Base-by-base conservation (phyloP, 2,329 filamentous ascomycete genomes). In the Penicillium sp. region DNA sequence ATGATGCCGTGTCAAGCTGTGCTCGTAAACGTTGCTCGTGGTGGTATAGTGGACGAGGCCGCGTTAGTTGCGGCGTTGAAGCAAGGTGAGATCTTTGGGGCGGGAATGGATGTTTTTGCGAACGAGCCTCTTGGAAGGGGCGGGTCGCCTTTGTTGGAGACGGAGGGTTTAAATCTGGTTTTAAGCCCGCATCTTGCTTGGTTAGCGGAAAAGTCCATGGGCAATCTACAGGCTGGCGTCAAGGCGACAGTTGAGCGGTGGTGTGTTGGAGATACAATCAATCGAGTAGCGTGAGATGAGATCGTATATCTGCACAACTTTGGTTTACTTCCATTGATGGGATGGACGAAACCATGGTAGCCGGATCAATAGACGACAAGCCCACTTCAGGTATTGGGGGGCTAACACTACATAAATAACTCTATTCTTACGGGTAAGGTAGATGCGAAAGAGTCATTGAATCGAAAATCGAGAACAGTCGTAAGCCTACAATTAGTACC, bases 141-240 rank as follows among this genome's bases (percentile, higher is more conserved):
- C 14, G 51, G 35, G 6, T 53, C 51, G 2, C 51, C 51, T n/a
- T 40, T 53, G 54, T 63, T 83, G 10, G 79, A 82, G 25, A 72
- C 73, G 3, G 72, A 75, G 45, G 75, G 77, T 3, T 75, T 82
- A 25, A 83, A 84, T 62, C 69, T 85, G 60, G 78, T 82, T 0
- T 59, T 84, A 52, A 82, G 76, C 46, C 82, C 83, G 11, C 83
- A 86, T 73, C 65, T 84, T 30, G 83, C 83, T 1, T 85, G 83
- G 83, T 84, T 78, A 65, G 78, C 81, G 0, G 75, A 77, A 54
- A 76, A 73, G 61, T 84, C 81, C 7, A 72, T 83, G 63, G 71
- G 76, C 45, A 83, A 81, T 49, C 74, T 84, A 30, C 75, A 78
- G 30, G 49, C 40, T 58, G 28, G 51, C 2, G 19, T 63, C n/a